Conservation (phyloP, 805 yeast genomes). For the Candida yuanshanica region DNA sequence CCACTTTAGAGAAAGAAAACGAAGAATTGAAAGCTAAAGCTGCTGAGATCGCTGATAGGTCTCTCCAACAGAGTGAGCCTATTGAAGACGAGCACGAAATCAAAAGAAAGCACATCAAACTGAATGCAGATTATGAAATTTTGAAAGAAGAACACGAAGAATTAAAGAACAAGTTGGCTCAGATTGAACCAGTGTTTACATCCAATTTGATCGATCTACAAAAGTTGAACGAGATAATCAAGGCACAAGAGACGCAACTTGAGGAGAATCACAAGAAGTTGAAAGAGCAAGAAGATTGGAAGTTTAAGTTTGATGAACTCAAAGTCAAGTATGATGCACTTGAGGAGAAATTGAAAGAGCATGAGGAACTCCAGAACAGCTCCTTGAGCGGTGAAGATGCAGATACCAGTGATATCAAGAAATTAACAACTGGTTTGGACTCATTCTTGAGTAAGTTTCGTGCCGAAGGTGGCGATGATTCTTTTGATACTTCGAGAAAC, state of each 20-base stretch:
- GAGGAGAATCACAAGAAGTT: conserved; percentile 35
- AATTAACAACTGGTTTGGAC: conserved; percentile 25
- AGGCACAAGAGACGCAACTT: conserved; percentile 45
- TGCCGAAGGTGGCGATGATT: conserved; percentile 14
- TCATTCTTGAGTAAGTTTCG: conserved; percentile 23
- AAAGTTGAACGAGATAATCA: conserved; percentile 48
- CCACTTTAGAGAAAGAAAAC: conserved; percentile 38
- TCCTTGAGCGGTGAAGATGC: background rate
- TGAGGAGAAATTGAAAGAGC: conserved; percentile 31
- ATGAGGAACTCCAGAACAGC: conserved; percentile 11
- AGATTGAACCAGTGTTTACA: conserved; percentile 47
- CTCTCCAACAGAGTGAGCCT: conserved; percentile 18
- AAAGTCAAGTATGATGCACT: conserved; percentile 37
- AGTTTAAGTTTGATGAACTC: conserved; percentile 43
- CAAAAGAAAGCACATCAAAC: conserved; percentile 38
- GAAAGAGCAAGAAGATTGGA: conserved; percentile 37
- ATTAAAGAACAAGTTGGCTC: conserved; percentile 35
- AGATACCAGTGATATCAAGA: conserved; percentile 9
- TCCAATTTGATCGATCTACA: conserved; percentile 47
- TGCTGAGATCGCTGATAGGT: conserved; percentile 15
- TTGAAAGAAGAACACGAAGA: conserved; percentile 40
- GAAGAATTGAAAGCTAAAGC: conserved; percentile 16
- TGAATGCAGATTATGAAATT: conserved; percentile 38
- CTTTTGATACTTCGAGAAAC: conserved; percentile 9
- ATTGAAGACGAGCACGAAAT: conserved; percentile 23